Evolutionary conservation across 2,329 filamentous ascomycete genomes (phyloP).

Genomic region (Colletotrichum tofieldiae): DNA sequence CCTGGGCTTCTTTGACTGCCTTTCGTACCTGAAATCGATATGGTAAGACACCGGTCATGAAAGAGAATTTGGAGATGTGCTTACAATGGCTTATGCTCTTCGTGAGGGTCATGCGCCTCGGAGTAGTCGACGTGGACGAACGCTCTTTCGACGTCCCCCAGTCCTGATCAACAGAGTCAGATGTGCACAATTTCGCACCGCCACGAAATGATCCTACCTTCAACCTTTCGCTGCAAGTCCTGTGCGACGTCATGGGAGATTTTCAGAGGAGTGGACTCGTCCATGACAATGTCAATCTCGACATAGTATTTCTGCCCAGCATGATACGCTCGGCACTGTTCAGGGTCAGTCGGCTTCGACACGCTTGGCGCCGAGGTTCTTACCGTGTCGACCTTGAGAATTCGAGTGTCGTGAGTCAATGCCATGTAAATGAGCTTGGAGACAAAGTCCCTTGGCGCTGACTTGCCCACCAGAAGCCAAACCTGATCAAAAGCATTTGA

Average conservation of each 20-base stretch:
- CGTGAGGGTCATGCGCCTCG: slow-evolving; percentile 53
- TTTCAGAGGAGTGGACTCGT: slow-evolving; percentile 67
- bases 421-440: slow-evolving; percentile 70
- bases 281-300: slow-evolving; percentile 75
- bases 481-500: slow-evolving; percentile 75
- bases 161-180: slow-evolving; percentile 42
- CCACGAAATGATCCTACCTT: slow-evolving; percentile 55
- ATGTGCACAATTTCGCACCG: background rate
- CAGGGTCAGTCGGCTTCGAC: slow-evolving; percentile 30
- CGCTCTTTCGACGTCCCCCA: slow-evolving; percentile 59
- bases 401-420: slow-evolving; percentile 68
- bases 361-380: slow-evolving; percentile 34
- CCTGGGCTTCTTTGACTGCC: slow-evolving; percentile 47
- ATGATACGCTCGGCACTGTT: slow-evolving; percentile 71
- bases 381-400: slow-evolving; percentile 71
- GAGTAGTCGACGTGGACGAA: slow-evolving; percentile 63
- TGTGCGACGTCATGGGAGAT: slow-evolving; percentile 74
- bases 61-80: background rate
- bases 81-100: slow-evolving; percentile 60
- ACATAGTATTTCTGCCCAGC: slow-evolving; percentile 75
- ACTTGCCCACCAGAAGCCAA: slow-evolving; percentile 73
- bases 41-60: slow-evolving; percentile 37
- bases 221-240: slow-evolving; percentile 72
- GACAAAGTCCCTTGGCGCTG: slow-evolving; percentile 71
- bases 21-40: slow-evolving; percentile 46